Conservation (phyloP, 139 green algal species). For the Astrephomene gubernaculifera region DNA sequence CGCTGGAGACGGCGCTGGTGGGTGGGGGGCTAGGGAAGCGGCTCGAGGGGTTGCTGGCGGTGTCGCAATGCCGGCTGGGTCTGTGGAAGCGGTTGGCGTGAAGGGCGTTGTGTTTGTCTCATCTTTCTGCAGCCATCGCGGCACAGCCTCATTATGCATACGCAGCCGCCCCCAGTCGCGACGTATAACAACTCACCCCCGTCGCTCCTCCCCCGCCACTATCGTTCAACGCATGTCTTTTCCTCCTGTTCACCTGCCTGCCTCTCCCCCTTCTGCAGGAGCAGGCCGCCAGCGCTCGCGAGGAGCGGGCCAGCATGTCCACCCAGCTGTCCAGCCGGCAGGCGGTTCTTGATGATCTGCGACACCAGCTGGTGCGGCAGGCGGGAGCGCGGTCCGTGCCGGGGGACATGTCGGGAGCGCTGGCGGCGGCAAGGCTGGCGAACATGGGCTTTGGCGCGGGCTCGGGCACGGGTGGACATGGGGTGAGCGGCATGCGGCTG, state of each 20-base stretch:
- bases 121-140: too few relatives aligned
- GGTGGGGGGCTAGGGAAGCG: background rate
- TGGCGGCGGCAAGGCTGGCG: background rate
- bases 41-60: background rate
- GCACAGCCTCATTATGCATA: too few relatives aligned
- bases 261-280: background rate
- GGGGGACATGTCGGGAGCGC: background rate
- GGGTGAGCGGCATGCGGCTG: background rate
- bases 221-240: background rate
- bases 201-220: background rate
- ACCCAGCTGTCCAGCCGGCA: constrained; percentile 22
- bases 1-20: constrained; percentile 39
- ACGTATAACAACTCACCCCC: background rate
- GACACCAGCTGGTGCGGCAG: background rate
- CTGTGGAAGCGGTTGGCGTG: too few relatives aligned
- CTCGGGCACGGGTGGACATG: background rate
- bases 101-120: too few relatives aligned
- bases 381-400: background rate
- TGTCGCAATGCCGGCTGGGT: too few relatives aligned
- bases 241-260: background rate
- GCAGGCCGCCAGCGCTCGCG: background rate
- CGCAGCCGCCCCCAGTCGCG: background rate
- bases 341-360: constrained; percentile 28
- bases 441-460: background rate
- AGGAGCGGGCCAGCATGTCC: background rate